Evolutionary conservation across 2,329 filamentous ascomycete genomes (phyloP), one percentile per base, ranked within the genome.

Genomic region (Onygena corvina): DNA sequence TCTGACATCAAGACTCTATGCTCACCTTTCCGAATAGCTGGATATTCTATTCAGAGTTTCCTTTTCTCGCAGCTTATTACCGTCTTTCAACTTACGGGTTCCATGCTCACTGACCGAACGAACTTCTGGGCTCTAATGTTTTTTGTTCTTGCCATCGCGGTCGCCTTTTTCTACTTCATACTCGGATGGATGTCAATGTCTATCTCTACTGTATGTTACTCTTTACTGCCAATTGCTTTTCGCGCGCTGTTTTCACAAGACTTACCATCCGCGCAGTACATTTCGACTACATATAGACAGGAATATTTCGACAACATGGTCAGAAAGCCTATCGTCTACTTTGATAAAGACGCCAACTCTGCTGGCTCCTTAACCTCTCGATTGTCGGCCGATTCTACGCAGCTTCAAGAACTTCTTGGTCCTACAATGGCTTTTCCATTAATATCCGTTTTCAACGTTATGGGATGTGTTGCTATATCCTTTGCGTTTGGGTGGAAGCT

Each of bases 401-500:
- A 72, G 21, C 56, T 77, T 0, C 68, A 72, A 56, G 73, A 77
- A 51, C 57, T 76, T 2, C 60, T 77, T 14, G 71, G 73, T 0
- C 57, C 68, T 0, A 75, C 71, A 27, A 59, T 69, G 16, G 63
- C 61, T 5, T 63, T 73, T 44, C 70, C 79, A 1, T 72, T 84
- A 54, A 76, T 81, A 16, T 78, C 81, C 6, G 59, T 83, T 18
- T 81, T 86, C 60, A 82, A 77, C 45, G 64, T 89, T 2, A 57
- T 78, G 6, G 84, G 83, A 0, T 78, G 76, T 5, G 65, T 86
- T 11, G 68, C 74, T 36, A 82, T 89, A 47, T 74, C 81, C 1
- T 87, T 86, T 57, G 70, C 74, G 3, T 86, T 83, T 60, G 81
- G 82, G 1, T 89, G 85, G 85, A 89, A 87, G 61, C 71, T 90